Conservation (phyloP, 2,329 filamentous ascomycete genomes). For the Fusarium sp. region DNA sequence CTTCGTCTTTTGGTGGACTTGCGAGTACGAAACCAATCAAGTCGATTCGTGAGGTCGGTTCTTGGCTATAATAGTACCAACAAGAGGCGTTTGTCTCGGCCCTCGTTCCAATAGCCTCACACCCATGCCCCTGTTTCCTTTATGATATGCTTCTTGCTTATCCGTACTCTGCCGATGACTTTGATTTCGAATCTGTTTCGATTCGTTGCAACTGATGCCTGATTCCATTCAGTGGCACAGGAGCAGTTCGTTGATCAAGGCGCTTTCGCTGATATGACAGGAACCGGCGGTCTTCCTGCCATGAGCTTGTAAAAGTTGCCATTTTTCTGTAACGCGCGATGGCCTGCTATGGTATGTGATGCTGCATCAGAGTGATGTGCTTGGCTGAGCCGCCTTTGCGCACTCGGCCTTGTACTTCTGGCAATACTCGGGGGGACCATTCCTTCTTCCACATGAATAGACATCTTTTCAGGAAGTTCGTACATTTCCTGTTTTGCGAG, state of each 20-base stretch:
- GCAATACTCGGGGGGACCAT: conserved; percentile 31
- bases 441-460: conserved; percentile 11
- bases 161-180: conserved; percentile 15
- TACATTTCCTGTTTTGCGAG: conserved; percentile 17
- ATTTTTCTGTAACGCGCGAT: conserved; percentile 22
- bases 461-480: conserved; percentile 8
- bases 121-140: conserved; percentile 40
- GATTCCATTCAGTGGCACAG: conserved; percentile 18
- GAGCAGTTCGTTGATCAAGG: neutral
- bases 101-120: conserved; percentile 42
- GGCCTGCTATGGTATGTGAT: conserved; percentile 30
- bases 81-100: conserved; percentile 46
- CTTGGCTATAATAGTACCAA: conserved; percentile 41
- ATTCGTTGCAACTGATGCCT: conserved; percentile 8
- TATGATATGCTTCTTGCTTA: conserved; percentile 27
- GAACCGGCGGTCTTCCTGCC: conserved; percentile 1
- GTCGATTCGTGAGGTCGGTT: conserved; percentile 30
- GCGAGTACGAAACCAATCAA: conserved; percentile 45
- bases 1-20: conserved; percentile 38
- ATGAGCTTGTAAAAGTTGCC: conserved; percentile 1
- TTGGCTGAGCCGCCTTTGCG: neutral
- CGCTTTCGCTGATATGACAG: neutral
- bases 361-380: conserved; percentile 11
- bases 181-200: conserved; percentile 18
- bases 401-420: conserved; percentile 1